Conservation (phyloP, 2,329 filamentous ascomycete species). For the Lomentospora prolificans region DNA sequence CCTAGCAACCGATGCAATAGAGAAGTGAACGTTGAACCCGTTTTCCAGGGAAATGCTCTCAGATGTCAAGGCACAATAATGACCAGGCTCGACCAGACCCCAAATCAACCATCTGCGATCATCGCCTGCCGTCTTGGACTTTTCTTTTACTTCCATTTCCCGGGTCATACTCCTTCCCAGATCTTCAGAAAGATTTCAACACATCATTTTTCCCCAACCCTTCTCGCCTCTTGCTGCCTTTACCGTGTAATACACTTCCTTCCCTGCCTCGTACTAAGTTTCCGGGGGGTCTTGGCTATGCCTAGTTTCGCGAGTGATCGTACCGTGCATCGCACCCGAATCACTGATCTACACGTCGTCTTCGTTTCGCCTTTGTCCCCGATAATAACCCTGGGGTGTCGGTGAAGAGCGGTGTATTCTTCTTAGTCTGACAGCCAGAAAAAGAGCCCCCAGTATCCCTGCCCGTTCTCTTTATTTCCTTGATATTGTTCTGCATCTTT, state of each 20-base stretch:
- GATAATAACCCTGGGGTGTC: background rate
- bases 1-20: background rate
- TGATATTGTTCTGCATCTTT: background rate
- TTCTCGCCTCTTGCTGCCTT: background rate
- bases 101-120: background rate
- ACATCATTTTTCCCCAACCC: background rate
- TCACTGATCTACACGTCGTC: background rate
- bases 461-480: background rate
- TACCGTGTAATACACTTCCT: background rate
- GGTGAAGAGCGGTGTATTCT: background rate
- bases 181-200: background rate
- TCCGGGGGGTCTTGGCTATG: background rate
- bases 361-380: background rate
- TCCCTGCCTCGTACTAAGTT: background rate
- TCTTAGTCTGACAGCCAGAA: background rate
- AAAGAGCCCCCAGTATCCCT: background rate
- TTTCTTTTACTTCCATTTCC: background rate
- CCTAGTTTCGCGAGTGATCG: background rate
- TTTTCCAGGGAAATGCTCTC: too few relatives aligned
- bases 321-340: background rate
- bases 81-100: background rate
- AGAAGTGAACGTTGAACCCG: too few relatives aligned
- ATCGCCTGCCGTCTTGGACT: background rate
- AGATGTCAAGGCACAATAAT: too few relatives aligned
- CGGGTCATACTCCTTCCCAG: background rate